phyloP scores from a whole-genome alignment of 768 basidiomycete species.

The Pluteus cervinus region DNA sequence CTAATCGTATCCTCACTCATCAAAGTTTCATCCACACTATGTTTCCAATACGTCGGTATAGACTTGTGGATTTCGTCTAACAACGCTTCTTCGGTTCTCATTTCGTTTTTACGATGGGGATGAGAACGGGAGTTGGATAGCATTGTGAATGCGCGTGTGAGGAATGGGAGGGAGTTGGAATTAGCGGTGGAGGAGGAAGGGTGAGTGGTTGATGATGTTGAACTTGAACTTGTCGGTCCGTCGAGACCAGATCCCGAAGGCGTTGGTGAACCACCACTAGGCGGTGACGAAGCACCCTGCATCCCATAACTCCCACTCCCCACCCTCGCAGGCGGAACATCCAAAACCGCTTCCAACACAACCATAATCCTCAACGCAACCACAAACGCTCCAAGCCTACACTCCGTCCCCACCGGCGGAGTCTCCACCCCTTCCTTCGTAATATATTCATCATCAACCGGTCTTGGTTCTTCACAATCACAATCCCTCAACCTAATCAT shows the following conservation, averaged over 20 bases:
- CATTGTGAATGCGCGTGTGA: conserved; percentile 62
- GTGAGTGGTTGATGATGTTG: no score
- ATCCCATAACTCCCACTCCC: no score
- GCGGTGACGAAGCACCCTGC: conserved; percentile 61
- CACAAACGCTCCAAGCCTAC: conserved; percentile 78
- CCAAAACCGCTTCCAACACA: conserved; percentile 83
- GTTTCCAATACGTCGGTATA: conserved; percentile 74
- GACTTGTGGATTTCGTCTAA: conserved; percentile 73
- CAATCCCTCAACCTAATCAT: conserved; percentile 85
- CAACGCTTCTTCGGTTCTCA: conserved; percentile 75
- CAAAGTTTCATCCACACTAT: conserved; percentile 75
- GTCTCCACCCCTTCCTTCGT: conserved; percentile 61
- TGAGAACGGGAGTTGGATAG: no score
- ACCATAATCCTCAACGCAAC: conserved; percentile 73
- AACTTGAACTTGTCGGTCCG: no score
- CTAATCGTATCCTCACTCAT: conserved; percentile 83
- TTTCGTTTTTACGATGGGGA: conserved; percentile 44
- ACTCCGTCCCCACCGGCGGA: conserved; percentile 69
- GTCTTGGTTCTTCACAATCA: conserved; percentile 81
- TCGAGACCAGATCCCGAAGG: no score
- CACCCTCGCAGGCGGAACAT: conserved; percentile 66
- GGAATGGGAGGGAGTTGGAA: no score
- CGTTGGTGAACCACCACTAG: no score
- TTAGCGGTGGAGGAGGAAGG: no score
- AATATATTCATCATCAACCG: conserved; percentile 88